Conservation (phyloP, 345 rosid genomes). For the Murraya paniculata region DNA sequence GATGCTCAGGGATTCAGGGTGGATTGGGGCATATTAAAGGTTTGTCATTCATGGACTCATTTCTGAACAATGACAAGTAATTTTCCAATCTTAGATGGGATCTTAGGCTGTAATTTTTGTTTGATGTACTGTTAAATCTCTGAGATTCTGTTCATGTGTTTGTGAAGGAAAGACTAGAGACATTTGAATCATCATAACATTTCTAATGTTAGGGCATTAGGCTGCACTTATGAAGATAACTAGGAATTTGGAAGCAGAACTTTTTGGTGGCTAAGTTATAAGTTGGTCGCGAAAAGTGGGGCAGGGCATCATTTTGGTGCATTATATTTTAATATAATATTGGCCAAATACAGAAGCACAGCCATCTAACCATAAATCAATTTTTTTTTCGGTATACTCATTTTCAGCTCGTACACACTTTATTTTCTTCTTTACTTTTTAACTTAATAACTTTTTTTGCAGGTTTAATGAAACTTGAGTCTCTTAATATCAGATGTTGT, state of each 20-base stretch:
- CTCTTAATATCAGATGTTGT: constrained; percentile 56
- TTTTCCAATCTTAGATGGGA: background rate
- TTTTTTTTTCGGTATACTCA: no score
- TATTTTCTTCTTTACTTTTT: background rate
- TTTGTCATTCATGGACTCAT: constrained; percentile 18
- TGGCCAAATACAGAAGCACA: background rate
- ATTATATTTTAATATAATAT: constrained; percentile 1
- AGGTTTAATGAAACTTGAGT: constrained; percentile 55
- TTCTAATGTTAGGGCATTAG: background rate
- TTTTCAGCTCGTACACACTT: background rate
- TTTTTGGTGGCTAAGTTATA: background rate
- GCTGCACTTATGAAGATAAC: background rate
- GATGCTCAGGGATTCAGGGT: constrained; percentile 47
- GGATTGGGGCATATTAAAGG: constrained; percentile 56
- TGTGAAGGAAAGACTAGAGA: background rate
- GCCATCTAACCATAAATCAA: no score
- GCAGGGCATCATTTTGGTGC: background rate
- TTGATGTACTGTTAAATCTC: background rate
- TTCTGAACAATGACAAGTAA: background rate
- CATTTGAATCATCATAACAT: background rate
- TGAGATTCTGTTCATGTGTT: background rate
- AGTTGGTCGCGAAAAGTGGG: background rate
- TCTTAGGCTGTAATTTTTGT: background rate
- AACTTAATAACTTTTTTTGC: background rate
- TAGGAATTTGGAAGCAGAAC: background rate